A percentile compares a stretch with the other conserved stretches of the same genome.
These are phyloP conservation scores for Papiliotrema nemorosa DNA, from an alignment of 1,284 basidiomycete species.

Conservation along the genomic window DNA sequence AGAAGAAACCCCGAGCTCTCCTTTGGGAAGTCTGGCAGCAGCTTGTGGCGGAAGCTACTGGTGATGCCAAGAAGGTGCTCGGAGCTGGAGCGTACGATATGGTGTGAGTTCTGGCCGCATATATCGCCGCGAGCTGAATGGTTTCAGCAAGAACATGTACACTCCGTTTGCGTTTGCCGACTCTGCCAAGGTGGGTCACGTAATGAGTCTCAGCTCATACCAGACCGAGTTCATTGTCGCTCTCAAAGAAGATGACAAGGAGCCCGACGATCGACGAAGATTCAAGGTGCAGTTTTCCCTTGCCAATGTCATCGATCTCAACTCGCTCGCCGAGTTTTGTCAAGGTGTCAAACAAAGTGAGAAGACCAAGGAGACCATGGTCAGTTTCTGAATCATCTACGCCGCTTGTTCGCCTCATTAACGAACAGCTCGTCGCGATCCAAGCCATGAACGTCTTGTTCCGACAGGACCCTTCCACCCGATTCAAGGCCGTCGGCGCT, in stretches of 20 bases:
- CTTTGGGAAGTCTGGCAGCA: conserved; percentile 36
- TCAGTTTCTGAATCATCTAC: conserved; percentile 13
- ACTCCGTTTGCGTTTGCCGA: conserved; percentile 28
- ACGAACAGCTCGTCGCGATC: conserved; percentile 32
- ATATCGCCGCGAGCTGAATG: not conserved
- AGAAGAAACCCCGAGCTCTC: conserved; percentile 42
- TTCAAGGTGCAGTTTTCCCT: conserved; percentile 43
- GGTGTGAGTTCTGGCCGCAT: conserved; percentile 19
- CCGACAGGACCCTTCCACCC: conserved; percentile 36
- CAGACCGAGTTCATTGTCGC: conserved; percentile 36
- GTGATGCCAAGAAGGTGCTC: conserved; percentile 20
- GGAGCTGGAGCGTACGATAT: conserved; percentile 37
- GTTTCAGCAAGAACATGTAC: conserved; percentile 41
- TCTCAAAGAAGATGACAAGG: conserved; percentile 39
- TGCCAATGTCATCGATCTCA: conserved; percentile 37
- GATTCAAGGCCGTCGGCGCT: conserved; percentile 43
- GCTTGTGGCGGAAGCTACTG: conserved; percentile 16
- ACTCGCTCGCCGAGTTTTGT: conserved; percentile 40
- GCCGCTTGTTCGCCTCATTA: not conserved
- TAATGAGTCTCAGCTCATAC: not conserved
- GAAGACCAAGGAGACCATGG: conserved; percentile 31
- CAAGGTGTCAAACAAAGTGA: conserved; percentile 30
- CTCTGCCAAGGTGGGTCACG: conserved; percentile 20
- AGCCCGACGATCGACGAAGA: conserved; percentile 32
- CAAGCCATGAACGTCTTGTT: conserved; percentile 46